Base-by-base conservation (phyloP, 2,329 filamentous ascomycete species). In the Arthrobotrys sinensis region DNA sequence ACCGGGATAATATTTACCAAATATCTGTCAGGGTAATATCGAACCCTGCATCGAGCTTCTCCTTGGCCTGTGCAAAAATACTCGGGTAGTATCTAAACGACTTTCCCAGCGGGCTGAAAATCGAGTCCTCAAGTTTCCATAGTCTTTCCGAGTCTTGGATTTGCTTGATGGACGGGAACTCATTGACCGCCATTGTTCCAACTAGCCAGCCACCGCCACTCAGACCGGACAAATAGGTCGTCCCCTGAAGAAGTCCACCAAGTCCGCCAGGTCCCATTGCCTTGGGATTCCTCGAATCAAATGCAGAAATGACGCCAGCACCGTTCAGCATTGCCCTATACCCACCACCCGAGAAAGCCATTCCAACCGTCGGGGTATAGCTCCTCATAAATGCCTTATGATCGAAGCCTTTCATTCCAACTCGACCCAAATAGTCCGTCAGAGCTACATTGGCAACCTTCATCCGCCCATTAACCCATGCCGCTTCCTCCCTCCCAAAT, bases 291-390 rank as follows among this genome's bases (percentile, higher is more conserved):
- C 94, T 89, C 81, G 85, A 88, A 83, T 97, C 94, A 80, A 93
- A 94, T 0, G 93, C 94, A 34, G 92, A 89, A 14, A 97, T 81
- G 50, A 91, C 91, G 77, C 94, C 94, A 14, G 91, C 94, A 43
- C 93, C 93, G 82, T 92, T 95, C 86, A 94, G 86, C 85, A 96
- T 87, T n/a, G 94, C 93, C 71, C 94, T 88, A 83, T 96, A 97
- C 40, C 94, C 94, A 83, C 94, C 94, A 11, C 93, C 93, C 0
- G 93, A 96, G 52, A 92, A 86, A 10, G 93, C 92, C 79, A 97
- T 89, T 14, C 87, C 93, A 79, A 97, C 90, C 80, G 91, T 92
- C 0, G 91, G 90, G 0, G 85, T 85, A 83, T 92, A 91, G 1
- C 85, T 85, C 67, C 90, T 87, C 81, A 98, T 90, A 83, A 96